Evolutionary conservation across 805 yeast genomes (phyloP), one percentile per base, ranked within the genome.

Genomic region (Jamesozyma lodderae): DNA sequence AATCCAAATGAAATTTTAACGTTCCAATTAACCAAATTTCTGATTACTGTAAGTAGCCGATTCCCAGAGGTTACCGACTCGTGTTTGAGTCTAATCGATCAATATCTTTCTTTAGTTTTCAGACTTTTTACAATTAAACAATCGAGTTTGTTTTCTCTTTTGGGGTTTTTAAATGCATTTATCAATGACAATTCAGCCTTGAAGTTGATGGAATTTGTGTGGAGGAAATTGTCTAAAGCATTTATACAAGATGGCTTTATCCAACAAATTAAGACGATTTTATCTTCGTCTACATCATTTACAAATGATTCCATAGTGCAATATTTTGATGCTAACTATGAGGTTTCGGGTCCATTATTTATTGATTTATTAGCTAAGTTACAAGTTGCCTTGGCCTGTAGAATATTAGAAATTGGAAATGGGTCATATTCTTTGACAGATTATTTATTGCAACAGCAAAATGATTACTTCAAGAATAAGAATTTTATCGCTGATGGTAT

Each of bases 1-100:
- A 51, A 68, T 22, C 70, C 71, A 4, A 62, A 66, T 55, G 70
- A 67, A 41, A 37, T 60, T 14, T 45, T 67, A 31, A 64, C 70
- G 8, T 50, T 47, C 31, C 53, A 55, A 27, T 43, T 67, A 28
- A 58, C 68, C 1, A 46, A 41, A 17, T 60, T 59, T 26, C 41
- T 68, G 18, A 48, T 62, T 23, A 40, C 42, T 8, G 35, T 60
- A 3, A 44, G 53, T 14, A 32, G 36, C 1, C 51, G 43, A 30
- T 65, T 56, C 37, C 62, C 66, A 1, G 46, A 44, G n/a, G 41
- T 62, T 17, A 19, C 31, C 1, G 40, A 45, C 4, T 39, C 45
- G 19, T 51, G 57, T 18, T 32, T 31, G 2, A 22, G 22, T 1
- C 31, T 62, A 13, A 42, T 66, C 18, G 44, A 48, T 13, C 31